Base-by-base conservation (phyloP, 495 filamentous ascomycete genomes). In the Astrothelium subdiscretum region DNA sequence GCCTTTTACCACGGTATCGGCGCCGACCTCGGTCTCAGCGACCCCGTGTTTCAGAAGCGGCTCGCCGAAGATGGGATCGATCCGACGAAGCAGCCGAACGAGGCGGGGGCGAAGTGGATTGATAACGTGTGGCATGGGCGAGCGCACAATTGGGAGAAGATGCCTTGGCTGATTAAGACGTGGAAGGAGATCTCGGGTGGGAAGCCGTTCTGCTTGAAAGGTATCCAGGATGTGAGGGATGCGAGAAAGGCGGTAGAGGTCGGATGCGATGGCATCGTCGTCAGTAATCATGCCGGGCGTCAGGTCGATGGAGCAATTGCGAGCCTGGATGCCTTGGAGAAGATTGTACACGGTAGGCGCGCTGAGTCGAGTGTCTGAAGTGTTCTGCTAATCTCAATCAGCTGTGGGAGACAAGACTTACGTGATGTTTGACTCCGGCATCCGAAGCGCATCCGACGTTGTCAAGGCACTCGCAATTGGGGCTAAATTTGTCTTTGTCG, bases 111-210 rank as follows among this genome's bases (percentile, higher is more conserved):
- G 1, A 76, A 80, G 61, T 87, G 85, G 83, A 85, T 87, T 59
- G 84, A 86, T 66, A 80, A 78, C 61, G 78, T 87, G 31, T 86
- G 83, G 83, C 83, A 87, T 67, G 83, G 82, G 0, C 75, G 80
- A 29, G 80, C 83, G 24, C 80, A 80, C 57, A 76, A 77, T 27
- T 85, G 81, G 83, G 81, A 83, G 59, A 80, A 80, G 60, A 72
- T 83, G 1, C 74, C 77, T 32, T 84, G 83, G 80, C 57, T 82
- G 35, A 71, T 67, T 31, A 61, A 62, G 40, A 67, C 62, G 59
- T 71, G 69, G 67, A 69, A 71, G 62, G 69, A 64, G 60, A 64
- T 69, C 27, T 85, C 44, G 77, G 79, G 77, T 1, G 80, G 80
- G 0, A 70, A 76, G 60, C 82, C 81, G n/a, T 83, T 85, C 60